Conservation (phyloP, 192 early-diverging fungal species). For the Umbelopsis sp. region DNA sequence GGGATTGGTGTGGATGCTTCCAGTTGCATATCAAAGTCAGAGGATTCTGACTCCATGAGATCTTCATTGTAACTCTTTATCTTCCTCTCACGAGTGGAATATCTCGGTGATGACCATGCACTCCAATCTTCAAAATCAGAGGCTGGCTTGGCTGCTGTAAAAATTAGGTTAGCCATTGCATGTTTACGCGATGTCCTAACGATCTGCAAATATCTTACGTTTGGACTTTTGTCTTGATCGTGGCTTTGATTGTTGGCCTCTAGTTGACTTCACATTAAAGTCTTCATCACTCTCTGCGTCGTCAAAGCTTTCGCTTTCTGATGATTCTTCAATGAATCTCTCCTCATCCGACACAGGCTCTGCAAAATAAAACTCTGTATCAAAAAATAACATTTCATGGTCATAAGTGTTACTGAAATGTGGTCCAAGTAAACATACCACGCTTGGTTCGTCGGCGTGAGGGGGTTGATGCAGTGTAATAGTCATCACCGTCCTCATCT, state of each 20-base stretch:
- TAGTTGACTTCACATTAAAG: background rate
- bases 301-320: background rate
- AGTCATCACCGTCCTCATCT: background rate
- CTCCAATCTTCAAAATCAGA: constrained; percentile 13
- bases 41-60: constrained; percentile 22
- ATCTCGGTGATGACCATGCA: constrained; percentile 14
- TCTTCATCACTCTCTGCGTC: background rate
- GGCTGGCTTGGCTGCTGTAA: background rate
- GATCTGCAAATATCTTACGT: background rate
- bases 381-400: too few relatives aligned
- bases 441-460: background rate
- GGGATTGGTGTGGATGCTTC: constrained; percentile 4
- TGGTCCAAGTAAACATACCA: background rate
- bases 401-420: too few relatives aligned
- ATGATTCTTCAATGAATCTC: background rate
- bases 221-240: background rate
- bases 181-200: background rate
- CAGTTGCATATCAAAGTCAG: constrained; percentile 33
- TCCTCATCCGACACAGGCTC: background rate
- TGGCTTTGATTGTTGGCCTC: background rate
- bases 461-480: background rate
- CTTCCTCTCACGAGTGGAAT: constrained; percentile 28
- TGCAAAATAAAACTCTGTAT: background rate
- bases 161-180: background rate
- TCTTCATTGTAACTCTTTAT: constrained; percentile 40